Evolutionary conservation across 2,329 filamentous ascomycete species (phyloP), one percentile per base, ranked within the genome.

Genomic region (Fusarium longipes): DNA sequence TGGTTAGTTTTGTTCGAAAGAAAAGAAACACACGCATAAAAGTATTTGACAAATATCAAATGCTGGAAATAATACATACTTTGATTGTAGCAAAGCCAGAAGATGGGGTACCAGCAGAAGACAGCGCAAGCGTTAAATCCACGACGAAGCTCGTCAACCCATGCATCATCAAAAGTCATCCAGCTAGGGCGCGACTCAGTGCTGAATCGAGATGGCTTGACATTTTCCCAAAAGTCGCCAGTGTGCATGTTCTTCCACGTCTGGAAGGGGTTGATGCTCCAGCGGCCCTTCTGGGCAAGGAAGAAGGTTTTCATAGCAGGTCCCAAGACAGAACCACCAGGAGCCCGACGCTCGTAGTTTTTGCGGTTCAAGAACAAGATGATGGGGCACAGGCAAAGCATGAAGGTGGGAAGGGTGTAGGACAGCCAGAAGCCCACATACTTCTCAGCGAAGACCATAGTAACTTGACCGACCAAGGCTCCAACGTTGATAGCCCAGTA

Each of bases 161-260:
- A 94, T 20, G 86, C 86, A 68, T 94, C 91, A 65, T 93, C 90
- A 70, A 93, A 93, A 4, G 86, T 90, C 89, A 93, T 93, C 89
- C 90, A 93, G 1, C 70, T 68, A 0, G 88, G 91, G 35, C 86
- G 87, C 47, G 79, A 78, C 20, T 78, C 79, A 39, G 83, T 80
- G 22, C 82, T 81, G 36, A 91, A 84, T n/a, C 80, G 79, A 67
- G 86, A 90, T 1, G 91, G 91, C 81, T 92, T 92, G 60, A 89
- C 87, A 10, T 80, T 80, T 35, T 92, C 86, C 88, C 91, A 93
- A 77, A 92, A 82, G 24, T 82, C 81, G 8, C 82, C 81, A 51
- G 82, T 80, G 62, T 86, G 83, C 71, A 89, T 81, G 70, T 88
- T 86, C 70, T 80, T 84, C 75, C 83, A 88, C 18, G 87, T 89